These are phyloP conservation scores for Alnus rubra DNA, from an alignment of 306 rosid species.

Conservation along the genomic window DNA sequence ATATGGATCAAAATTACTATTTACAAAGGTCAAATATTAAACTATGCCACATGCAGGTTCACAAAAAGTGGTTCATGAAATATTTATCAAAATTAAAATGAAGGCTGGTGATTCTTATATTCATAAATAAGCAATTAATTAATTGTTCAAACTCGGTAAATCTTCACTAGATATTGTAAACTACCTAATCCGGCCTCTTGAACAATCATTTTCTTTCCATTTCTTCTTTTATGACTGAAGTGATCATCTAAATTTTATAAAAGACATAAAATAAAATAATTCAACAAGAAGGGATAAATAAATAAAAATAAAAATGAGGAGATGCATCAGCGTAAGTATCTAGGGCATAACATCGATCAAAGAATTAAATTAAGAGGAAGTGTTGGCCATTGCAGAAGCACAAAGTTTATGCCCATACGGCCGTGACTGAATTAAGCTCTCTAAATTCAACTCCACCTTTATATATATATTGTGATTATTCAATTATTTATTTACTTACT, in stretches of 20 bases:
- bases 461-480: too few species aligned
- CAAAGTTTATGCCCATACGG: too few species aligned
- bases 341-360: too few species aligned
- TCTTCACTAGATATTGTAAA: slow-evolving; percentile 19
- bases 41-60: slow-evolving; percentile 5
- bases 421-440: too few species aligned
- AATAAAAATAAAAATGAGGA: background rate
- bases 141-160: background rate
- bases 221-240: background rate
- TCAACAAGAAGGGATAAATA: background rate
- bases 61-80: slow-evolving; percentile 9
- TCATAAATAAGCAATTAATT: slow-evolving; percentile 5
- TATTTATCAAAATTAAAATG: slow-evolving; percentile 5
- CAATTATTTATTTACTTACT: too few species aligned
- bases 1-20: slow-evolving; percentile 5
- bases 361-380: too few species aligned
- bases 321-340: too few species aligned
- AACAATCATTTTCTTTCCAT: background rate
- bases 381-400: too few species aligned
- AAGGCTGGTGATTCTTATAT: slow-evolving; percentile 24
- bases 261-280: background rate
- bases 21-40: slow-evolving; percentile 32
- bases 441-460: too few species aligned
- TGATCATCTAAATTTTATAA: background rate
- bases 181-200: background rate